Evolutionary conservation across 495 filamentous ascomycete species (phyloP), one percentile per base, ranked within the genome.

Genomic region (Talaromyces thailandensis): DNA sequence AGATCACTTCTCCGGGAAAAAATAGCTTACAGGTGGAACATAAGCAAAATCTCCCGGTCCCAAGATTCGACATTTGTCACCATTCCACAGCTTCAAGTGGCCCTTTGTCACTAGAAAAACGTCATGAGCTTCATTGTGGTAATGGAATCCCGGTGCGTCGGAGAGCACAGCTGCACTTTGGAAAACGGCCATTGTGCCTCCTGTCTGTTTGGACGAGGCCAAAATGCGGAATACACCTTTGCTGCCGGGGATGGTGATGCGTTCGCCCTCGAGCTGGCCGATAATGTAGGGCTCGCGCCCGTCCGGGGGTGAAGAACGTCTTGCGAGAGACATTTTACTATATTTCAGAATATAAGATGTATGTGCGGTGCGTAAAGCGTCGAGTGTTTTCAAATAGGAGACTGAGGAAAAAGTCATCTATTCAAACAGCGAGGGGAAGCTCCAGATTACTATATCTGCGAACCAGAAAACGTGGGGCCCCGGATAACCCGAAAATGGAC

Each of bases 11-110:
- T 14, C 40, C 3, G 4, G 16, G 14, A 28, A 61, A 9, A 21
- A 16, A 23, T 31, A 12, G 65, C 69, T 45, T 69, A 78, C 75
- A 40, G 78, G 78, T 65, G 78, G 78, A 12, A 80, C 71, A 65
- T 77, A 77, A 8, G 78, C 78, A 70, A 79, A 81, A 64, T 81
- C 78, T 23, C 77, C 78, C 0, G 77, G 76, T 0, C 68, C 73
- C 68, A 81, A 65, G 56, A 75, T 71, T 3, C 77, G 69, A 56
- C 75, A 78, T 58, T 76, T 71, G 55, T 76, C 74, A 16, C 75
- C 76, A 51, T 76, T 79, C 75, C 76, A 81, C 18, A 81, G 67
- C 63, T 79, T 79, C 56, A 80, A 59, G 55, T 67, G 74, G 3
- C 79, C 79, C 60, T 79, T 79, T 0, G 73, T 76, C 16, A 77